A percentile compares a stretch with the other conserved stretches of the same genome.
Conservation (phyloP, 163 green algal species). For the Coccomyxa subellipsoidea region DNA sequence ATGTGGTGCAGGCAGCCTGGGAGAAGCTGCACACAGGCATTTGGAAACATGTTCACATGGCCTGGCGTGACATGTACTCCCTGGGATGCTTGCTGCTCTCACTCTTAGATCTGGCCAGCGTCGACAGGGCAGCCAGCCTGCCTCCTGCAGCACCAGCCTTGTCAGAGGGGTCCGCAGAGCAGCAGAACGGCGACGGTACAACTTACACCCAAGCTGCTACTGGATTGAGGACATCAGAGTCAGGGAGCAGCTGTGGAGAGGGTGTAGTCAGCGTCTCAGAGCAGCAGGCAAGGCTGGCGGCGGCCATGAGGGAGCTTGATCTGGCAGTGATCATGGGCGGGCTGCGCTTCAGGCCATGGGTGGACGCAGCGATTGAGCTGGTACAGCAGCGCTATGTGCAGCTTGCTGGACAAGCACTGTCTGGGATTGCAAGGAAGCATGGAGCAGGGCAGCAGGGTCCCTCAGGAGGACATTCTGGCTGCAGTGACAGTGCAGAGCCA, state of each 20-base stretch:
- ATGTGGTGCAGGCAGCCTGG: slow-evolving; percentile 52
- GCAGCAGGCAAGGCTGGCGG: neutral
- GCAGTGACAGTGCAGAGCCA: neutral
- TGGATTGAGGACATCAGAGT: too few species aligned
- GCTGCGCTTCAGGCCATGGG: slow-evolving; percentile 33
- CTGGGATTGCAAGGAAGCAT: neutral
- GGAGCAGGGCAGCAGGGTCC: neutral
- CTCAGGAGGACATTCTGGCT: neutral
- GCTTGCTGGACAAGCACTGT: neutral
- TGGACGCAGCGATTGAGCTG: slow-evolving; percentile 30
- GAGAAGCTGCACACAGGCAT: slow-evolving; percentile 78
- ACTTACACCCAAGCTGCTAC: too few species aligned
- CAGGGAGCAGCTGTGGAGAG: neutral
- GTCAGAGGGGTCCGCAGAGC: too few species aligned
- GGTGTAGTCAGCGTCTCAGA: neutral
- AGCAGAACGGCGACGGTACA: too few species aligned
- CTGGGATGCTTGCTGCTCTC: slow-evolving; percentile 42
- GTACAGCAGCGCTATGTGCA: neutral
- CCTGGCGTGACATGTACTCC: slow-evolving; percentile 68
- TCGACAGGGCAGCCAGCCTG: neutral
- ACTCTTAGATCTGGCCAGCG: neutral
- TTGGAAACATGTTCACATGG: slow-evolving; percentile 63
- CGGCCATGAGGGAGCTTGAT: slow-evolving; percentile 59
- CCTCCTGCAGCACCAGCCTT: too few species aligned
- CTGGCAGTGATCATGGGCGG: slow-evolving; percentile 78